Conservation (phyloP, 768 basidiomycete species). For the Chalciporus sphaerocephalus region DNA sequence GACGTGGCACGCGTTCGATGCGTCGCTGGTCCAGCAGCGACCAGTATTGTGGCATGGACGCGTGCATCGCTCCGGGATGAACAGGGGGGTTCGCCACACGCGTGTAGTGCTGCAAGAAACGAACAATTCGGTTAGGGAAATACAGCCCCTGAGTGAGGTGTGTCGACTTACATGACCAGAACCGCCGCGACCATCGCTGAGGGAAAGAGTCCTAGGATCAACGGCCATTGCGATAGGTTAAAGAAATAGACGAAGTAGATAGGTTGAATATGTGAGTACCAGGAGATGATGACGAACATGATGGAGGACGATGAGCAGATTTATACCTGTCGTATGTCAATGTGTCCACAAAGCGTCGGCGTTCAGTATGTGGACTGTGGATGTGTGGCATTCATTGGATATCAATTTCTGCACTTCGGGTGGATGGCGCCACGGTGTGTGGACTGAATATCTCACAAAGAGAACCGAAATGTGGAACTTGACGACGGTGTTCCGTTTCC, state of each 20-base stretch:
- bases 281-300: neutral
- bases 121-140: neutral
- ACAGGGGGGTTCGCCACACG: conserved; percentile 11
- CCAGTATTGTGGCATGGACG: conserved; percentile 18
- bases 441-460: neutral
- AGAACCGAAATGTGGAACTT: neutral
- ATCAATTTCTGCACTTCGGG: neutral
- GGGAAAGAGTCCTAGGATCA: conserved; percentile 2
- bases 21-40: conserved; percentile 13
- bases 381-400: neutral
- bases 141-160: neutral
- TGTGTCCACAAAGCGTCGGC: neutral
- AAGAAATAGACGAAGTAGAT: neutral
- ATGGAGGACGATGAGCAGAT: neutral
- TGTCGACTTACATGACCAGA: conserved; percentile 2
- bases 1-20: conserved; percentile 21
- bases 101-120: conserved; percentile 14
- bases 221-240: conserved; percentile 3
- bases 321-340: conserved; percentile 4
- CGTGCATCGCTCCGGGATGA: conserved; percentile 15
- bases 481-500: neutral
- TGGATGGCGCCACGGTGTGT: neutral
- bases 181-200: conserved; percentile 8
- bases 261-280: neutral
- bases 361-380: neutral